A percentile compares a stretch with the other conserved stretches of the same genome.
Conservation (phyloP, 148 eudicot genomes). For the Mesembryanthemum crystallinum region DNA sequence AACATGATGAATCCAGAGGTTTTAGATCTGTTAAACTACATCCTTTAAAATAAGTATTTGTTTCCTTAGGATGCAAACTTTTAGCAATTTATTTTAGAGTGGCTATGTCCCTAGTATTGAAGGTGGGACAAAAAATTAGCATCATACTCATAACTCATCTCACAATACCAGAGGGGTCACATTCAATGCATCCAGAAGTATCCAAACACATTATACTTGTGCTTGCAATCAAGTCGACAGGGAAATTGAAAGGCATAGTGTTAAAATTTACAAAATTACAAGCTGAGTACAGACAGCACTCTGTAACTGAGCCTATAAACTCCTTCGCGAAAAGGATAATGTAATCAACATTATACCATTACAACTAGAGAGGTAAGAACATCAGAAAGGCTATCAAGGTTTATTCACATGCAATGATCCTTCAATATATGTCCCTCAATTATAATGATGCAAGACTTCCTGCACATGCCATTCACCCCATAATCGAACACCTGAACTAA, state of each 20-base stretch:
- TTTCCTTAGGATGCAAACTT: background rate
- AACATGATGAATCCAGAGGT: background rate
- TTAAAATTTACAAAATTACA: background rate
- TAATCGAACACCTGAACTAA: background rate
- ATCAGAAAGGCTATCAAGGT: background rate
- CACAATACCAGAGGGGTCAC: background rate
- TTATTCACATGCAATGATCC: background rate
- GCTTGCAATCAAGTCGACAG: background rate
- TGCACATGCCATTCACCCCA: background rate
- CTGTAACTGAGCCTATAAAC: background rate
- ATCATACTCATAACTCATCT: background rate
- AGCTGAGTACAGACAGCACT: background rate
- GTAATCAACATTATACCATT: background rate
- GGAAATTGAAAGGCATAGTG: background rate
- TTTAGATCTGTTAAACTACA: no score
- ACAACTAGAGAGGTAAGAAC: background rate
- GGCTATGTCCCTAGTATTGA: background rate
- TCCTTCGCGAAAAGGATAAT: background rate
- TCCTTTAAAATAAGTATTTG: background rate
- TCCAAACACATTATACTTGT: background rate
- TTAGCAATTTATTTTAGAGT: background rate
- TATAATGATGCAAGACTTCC: background rate
- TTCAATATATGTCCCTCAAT: background rate
- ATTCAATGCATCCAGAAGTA: background rate
- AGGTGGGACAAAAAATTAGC: background rate